These are phyloP conservation scores for Ballota nigra DNA, from an alignment of 257 asterid species.

Conservation along the genomic window DNA sequence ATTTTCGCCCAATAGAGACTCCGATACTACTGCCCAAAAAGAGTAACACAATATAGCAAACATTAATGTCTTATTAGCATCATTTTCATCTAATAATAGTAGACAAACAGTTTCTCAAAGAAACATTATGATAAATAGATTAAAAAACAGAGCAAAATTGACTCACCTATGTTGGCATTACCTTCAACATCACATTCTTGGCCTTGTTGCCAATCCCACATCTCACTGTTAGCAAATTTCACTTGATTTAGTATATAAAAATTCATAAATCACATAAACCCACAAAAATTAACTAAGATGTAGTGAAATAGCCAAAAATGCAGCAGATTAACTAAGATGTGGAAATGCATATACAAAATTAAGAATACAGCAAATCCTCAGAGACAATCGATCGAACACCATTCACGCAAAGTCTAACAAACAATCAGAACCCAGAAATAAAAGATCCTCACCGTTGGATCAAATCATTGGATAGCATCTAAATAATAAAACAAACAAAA, in stretches of 20 bases:
- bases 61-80: constrained; percentile 20
- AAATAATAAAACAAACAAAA: constrained; percentile 17
- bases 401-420: background rate
- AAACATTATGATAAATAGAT: background rate
- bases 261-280: background rate
- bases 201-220: constrained; percentile 66
- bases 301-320: background rate
- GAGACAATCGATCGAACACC: background rate
- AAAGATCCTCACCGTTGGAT: constrained; percentile 3
- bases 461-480: background rate
- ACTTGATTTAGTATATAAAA: background rate
- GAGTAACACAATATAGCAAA: constrained; percentile 7
- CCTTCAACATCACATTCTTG: constrained; percentile 52
- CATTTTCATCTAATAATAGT: background rate
- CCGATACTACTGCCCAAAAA: constrained; percentile 46
- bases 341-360: background rate
- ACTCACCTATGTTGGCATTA: constrained; percentile 51
- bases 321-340: background rate
- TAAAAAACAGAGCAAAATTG: background rate
- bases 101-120: background rate
- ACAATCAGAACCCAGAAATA: background rate
- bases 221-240: constrained; percentile 41
- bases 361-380: background rate
- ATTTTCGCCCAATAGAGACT: constrained; percentile 36
- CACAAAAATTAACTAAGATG: background rate